Evolutionary conservation across 23 red algal genomes (phyloP), one percentile per base, ranked within the genome.

Genomic region (Agarophyton chilense): DNA sequence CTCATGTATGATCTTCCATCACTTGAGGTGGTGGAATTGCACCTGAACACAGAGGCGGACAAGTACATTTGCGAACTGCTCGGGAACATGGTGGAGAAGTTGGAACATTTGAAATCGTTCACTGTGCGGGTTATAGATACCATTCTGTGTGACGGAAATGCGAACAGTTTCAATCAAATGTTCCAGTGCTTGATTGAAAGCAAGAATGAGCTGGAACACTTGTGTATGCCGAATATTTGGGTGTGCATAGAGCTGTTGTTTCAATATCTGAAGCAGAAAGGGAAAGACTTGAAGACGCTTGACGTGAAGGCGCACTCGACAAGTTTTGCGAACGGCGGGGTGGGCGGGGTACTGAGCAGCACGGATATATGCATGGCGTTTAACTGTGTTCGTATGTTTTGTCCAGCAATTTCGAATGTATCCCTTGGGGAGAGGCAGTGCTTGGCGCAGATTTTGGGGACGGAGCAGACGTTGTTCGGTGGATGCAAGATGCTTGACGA

Each of bases 161-260:
- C 29, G 39, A 14, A 29, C 4, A 10, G 10, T 18, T 74, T 74
- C 24, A 43, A 49, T 8, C 12, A 18, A n/a, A 8, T 74, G 21
- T 47, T 74, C 40, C 68, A 29, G 18, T 17, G 39, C 24, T 29
- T 74, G 41, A 25, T 49, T 2, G n/a, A 25, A 35, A 74, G 68
- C 36, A 18, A 47, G 38, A 40, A 39, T 47, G 22, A 31, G 1
- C 13, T 74, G 22, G 68, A 74, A 18, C 68, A 74, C 41, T 47
- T 74, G 68, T 39, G 68, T 24, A 74, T 74, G 40, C 41, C 40
- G 21, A 74, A 74, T n/a, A 47, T 74, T 5, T 74, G 68, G 68
- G 68, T 47, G 43, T 49, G 40, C 68, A 74, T 13, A 0, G 41
- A 49, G 17, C 5, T 49, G 68, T 39, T 74, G 32, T 16, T 16